Base-by-base conservation (phyloP, 208 protist species). In the Leishmania tarentolae region DNA sequence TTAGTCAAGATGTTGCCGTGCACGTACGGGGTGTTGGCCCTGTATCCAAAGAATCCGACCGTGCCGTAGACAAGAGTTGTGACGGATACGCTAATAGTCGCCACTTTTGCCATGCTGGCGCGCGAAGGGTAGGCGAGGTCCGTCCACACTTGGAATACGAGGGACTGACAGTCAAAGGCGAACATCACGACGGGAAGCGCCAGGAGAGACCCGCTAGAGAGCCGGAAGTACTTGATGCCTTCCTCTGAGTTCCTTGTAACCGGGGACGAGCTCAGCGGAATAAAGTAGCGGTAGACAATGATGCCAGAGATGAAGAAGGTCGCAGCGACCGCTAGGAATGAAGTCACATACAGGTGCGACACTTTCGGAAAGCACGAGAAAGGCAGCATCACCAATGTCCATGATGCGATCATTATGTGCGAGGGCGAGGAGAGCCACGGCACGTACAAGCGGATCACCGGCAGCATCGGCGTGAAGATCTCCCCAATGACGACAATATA, bases 121-220 rank as follows among this genome's bases (percentile, higher is more conserved):
- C 88, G 82, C 19, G 86, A 79, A 3, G 83, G 74, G 28, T 75
- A 56, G 24, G 70, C 47, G 28, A 95, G 79, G 19, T 80, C 76
- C 4, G 87, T 77, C 81, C 90, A 93, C 3, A 95, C 66, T 76
- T 93, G 90, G 80, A 95, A 95, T 0, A 92, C 88, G 0, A 95
- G 79, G 5, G 92, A 90, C 77, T 95, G 92, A 69, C 92, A 95
- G 71, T 93, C 92, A 71, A 92, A 95, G 37, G 90, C 88, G 69
- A 95, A 95, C 82, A 93, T 90, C 76, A 95, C 83, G 3, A 95
- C 88, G 1, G 92, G 92, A 11, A 95, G 76, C 0, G 87, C 72
- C 35, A 93, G 74, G 9, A 93, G 76, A 1, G 83, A 84, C 28
- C 80, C 83, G 21, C 61, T 68, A 31, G 89, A 91, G 46, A 91